Conservation (phyloP, 306 rosid species). For the Cajanus cajan region DNA sequence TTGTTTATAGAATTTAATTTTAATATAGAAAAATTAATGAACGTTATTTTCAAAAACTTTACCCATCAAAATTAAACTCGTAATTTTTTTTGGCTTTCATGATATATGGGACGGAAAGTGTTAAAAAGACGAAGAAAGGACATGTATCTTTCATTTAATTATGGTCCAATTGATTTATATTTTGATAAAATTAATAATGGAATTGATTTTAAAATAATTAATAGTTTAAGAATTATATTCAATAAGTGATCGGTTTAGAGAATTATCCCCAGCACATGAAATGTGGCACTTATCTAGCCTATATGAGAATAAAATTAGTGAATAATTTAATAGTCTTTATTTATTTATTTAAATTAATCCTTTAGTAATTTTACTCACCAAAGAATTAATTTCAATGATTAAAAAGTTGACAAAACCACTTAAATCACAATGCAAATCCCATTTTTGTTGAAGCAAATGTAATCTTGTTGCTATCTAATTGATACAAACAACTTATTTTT, state of each 20-base stretch:
- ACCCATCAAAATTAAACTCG: background rate
- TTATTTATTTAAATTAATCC: background rate
- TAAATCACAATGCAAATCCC: background rate
- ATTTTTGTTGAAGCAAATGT: background rate
- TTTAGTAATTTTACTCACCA: background rate
- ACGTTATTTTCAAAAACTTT: background rate
- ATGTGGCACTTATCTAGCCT: too few relatives aligned
- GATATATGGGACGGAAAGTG: background rate
- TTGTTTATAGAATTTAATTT: background rate
- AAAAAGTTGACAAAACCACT: background rate
- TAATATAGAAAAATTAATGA: background rate
- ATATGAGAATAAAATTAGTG: too few relatives aligned
- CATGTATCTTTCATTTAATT: background rate
- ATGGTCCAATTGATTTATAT: background rate
- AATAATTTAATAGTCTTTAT: too few relatives aligned
- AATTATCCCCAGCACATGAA: too few relatives aligned
- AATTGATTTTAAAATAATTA: background rate
- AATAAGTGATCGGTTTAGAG: background rate
- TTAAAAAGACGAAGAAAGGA: background rate
- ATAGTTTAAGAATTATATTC: background rate
- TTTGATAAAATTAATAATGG: background rate
- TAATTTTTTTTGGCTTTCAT: background rate
- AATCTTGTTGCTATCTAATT: background rate
- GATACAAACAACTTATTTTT: background rate
- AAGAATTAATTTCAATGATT: background rate